phyloP scores from a whole-genome alignment of 768 basidiomycete genomes.

The Lactarius tabidus region DNA sequence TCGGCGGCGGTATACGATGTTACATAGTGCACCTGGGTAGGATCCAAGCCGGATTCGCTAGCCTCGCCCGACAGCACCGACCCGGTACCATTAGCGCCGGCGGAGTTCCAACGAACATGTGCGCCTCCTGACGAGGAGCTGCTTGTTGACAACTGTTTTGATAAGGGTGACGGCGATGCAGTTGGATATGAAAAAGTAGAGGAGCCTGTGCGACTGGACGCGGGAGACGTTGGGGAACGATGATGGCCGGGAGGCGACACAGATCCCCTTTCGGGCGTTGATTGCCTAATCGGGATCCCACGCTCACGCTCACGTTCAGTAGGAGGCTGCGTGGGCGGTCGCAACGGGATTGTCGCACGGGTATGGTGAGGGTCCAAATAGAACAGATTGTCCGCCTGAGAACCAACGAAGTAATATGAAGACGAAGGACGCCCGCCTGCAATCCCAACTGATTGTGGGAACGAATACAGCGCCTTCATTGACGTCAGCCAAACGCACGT shows the following conservation, averaged over 20 bases:
- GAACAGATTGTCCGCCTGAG: constrained; percentile 83
- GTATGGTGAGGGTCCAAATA: constrained; percentile 81
- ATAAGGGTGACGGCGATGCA: constrained; percentile 59
- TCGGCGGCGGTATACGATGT: constrained; percentile 69
- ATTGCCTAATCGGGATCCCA: constrained; percentile 18
- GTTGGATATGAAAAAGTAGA: constrained; percentile 53
- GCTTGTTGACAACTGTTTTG: constrained; percentile 54
- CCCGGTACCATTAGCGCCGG: constrained; percentile 35
- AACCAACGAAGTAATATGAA: constrained; percentile 96
- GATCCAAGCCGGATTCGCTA: constrained; percentile 33
- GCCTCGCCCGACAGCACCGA: constrained; percentile 13
- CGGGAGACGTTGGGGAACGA: constrained; percentile 27
- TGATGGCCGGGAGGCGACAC: constrained; percentile 27
- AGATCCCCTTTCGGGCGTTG: constrained; percentile 18
- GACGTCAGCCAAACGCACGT: constrained; percentile 1
- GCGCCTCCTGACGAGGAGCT: constrained; percentile 34
- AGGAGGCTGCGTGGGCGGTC: constrained; percentile 41
- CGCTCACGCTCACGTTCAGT: constrained; percentile 8
- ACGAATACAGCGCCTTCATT: constrained; percentile 76
- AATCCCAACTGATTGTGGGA: constrained; percentile 95
- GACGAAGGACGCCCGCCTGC: constrained; percentile 96
- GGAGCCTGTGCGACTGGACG: constrained; percentile 28
- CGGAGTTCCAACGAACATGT: constrained; percentile 34
- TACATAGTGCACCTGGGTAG: constrained; percentile 58
- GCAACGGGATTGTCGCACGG: constrained; percentile 69